Base-by-base conservation (phyloP, 2,329 filamentous ascomycete genomes). In the Cyphellophora attinorum region DNA sequence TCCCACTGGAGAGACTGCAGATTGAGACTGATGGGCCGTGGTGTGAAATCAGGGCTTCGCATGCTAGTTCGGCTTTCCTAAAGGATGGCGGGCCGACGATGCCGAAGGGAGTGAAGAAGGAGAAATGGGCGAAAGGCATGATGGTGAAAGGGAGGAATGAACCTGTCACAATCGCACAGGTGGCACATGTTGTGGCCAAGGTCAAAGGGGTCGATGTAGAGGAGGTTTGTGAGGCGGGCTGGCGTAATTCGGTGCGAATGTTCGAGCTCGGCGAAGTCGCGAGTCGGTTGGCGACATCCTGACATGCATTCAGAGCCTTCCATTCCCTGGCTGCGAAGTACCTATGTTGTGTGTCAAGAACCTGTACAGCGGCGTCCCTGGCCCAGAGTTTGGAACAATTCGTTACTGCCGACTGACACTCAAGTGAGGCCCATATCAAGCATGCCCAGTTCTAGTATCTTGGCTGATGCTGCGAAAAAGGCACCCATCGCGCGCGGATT, bases 131-230 rank as follows among this genome's bases (percentile, higher is more conserved):
- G 29, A 76, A 84, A 50, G 89, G 88, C 0, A 71, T 70, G 27
- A 89, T 95, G 83, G 74, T 98, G 34, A 98, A 96, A 62, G 85
- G 89, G 1, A 75, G 91, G 40, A 98, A 98, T 54, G 91, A 98
- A 60, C 85, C 89, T 6, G 88, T 81, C 49, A 81, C 74, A 34
- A 95, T 98, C 46, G 76, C 80, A 45, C 77, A 81, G 34, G 83
- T 98, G 11, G 91, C 85, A n/a, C 78, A 81, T 56, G 84, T 89
- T 33, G 79, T 98, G 45, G 89, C 91, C 2, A 77, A 72, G 27
- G 81, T 96, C 44, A 95, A 94, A 59, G 84, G 74, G 0, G 67
- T 94, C 3, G 60, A 70, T 3, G 71, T 93, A 1, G 78, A 93
- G 52, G 81, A 89, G 53, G 80, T 98, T 13, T 85, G 79, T 51